Base-by-base conservation (phyloP, 148 eudicot genomes). In the Hydrangea macrophylla region DNA sequence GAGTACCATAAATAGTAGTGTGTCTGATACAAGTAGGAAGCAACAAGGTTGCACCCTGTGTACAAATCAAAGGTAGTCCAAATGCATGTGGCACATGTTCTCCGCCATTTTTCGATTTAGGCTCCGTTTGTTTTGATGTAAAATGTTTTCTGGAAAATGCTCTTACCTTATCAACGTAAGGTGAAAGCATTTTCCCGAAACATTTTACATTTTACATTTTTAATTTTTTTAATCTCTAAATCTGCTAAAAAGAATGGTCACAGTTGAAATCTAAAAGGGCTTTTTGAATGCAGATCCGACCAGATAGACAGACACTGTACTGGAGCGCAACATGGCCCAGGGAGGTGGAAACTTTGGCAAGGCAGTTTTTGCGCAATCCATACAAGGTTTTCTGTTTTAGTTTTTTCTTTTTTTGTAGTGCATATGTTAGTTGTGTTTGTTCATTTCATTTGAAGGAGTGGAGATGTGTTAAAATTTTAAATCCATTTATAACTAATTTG, bases 321-420 rank as follows among this genome's bases (percentile, higher is more conserved):
- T 95, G 99, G 97, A 91, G 97, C 67, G 99, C 97, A 66, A 95
- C 99, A 53, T 95, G 99, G 99, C 99, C 99, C 13, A 87, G 75
- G 80, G 99, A 91, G 74, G 99, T 95, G 22, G 99, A 95, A 81
- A 71, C 85, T 44, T 68, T 95, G 70, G 97, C 99, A 33, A 89
- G 96, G 68, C 90, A 91, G 74, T 95, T 95, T 65, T 78, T 95
- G 35, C 91, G 90, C 60, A 84, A 95, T 69, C 77, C 99, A 50
- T 95, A 95, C 72, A 95, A 95, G 99, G 99, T 90, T 48, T 45
- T 33, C 39, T 51, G 53, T 3, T 48, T 1, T 17, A 48, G 53
- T 2, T 48, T 48, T 18, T 48, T 48, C 22, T 22, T 48, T 48
- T 18, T 48, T 48, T 17, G 22, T n/a, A 2, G n/a, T 48, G 1